Evolutionary conservation across 495 filamentous ascomycete species (phyloP).

Genomic region (Xylaria sp.): DNA sequence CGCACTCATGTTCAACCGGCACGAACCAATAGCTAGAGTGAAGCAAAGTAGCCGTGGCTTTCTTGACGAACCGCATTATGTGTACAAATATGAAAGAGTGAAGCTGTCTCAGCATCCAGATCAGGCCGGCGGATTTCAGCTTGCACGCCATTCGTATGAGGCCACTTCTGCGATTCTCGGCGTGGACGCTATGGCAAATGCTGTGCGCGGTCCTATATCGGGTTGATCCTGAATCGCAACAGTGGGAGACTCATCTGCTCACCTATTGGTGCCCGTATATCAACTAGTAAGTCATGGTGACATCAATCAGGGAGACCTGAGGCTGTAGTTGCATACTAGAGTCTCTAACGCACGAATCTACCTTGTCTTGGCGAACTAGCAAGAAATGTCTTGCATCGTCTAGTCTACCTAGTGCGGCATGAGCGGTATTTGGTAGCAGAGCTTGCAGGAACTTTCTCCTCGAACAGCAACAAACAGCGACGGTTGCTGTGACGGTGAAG

Average conservation of each 20-base stretch:
- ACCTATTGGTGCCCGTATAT: neutral
- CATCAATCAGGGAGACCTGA: slow-evolving; percentile 9
- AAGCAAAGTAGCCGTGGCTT: neutral
- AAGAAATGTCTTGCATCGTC: slow-evolving; percentile 21
- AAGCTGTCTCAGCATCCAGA: neutral
- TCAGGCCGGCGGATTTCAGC: slow-evolving; percentile 1
- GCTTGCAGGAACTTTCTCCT: neutral
- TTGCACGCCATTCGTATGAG: neutral
- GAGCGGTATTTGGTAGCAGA: neutral
- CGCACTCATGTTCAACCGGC: neutral
- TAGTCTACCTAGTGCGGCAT: neutral
- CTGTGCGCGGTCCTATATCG: neutral
- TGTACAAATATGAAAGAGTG: neutral
- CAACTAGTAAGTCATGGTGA: neutral
- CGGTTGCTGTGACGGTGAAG: slow-evolving; percentile 5
- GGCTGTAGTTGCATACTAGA: slow-evolving; percentile 1
- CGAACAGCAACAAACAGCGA: neutral
- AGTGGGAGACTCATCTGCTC: neutral
- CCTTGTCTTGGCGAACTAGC: slow-evolving; percentile 21
- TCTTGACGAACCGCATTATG: neutral
- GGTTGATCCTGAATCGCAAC: neutral
- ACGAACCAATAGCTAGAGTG: slow-evolving; percentile 3
- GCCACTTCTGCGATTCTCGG: neutral
- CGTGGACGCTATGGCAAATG: neutral
- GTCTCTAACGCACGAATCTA: slow-evolving; percentile 1